Evolutionary conservation across 208 protist species (phyloP).

Genomic region (Vickermania spadyakhi): DNA sequence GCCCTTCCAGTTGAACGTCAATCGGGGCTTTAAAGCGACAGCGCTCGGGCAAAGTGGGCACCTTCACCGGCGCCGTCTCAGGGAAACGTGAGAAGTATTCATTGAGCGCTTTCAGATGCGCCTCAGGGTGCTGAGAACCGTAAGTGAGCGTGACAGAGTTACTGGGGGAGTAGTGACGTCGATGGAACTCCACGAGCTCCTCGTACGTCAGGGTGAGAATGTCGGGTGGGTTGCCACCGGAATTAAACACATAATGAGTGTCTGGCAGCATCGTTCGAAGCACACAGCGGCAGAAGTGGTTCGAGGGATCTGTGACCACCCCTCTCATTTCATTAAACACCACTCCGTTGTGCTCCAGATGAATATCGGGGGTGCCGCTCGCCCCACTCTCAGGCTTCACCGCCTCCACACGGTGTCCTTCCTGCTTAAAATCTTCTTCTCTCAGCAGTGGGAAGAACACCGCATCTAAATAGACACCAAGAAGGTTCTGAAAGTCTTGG

Average conservation of each 20-base stretch:
- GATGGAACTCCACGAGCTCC: conserved; percentile 83
- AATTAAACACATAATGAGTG: conserved; percentile 86
- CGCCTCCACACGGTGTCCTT: conserved; percentile 87
- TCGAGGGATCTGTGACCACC: conserved; percentile 76
- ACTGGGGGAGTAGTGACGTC: conserved; percentile 85
- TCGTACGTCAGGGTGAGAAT: conserved; percentile 83
- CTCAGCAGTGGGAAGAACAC: conserved; percentile 85
- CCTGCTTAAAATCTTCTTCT: conserved; percentile 87
- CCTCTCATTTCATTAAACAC: conserved; percentile 95
- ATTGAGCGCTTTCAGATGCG: conserved; percentile 59
- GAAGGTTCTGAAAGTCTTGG: conserved; percentile 89
- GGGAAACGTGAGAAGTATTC: conserved; percentile 55
- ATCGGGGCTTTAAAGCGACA: conserved; percentile 37
- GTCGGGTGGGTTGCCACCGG: conserved; percentile 84
- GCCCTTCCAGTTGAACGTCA: conserved; percentile 45
- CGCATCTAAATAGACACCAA: conserved; percentile 92
- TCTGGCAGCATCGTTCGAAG: conserved; percentile 74
- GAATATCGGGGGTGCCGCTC: conserved; percentile 1
- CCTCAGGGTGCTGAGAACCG: conserved; percentile 62
- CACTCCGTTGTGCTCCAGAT: conserved; percentile 84
- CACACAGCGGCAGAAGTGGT: conserved; percentile 60
- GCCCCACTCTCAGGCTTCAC: conserved; percentile 18
- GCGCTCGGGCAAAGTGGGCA: conserved; percentile 46
- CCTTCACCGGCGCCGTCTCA: conserved; percentile 19
- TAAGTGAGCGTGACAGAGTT: conserved; percentile 90